Conservation (phyloP, 352 stramenopile genomes). For the Poterioochromonas sp. region DNA sequence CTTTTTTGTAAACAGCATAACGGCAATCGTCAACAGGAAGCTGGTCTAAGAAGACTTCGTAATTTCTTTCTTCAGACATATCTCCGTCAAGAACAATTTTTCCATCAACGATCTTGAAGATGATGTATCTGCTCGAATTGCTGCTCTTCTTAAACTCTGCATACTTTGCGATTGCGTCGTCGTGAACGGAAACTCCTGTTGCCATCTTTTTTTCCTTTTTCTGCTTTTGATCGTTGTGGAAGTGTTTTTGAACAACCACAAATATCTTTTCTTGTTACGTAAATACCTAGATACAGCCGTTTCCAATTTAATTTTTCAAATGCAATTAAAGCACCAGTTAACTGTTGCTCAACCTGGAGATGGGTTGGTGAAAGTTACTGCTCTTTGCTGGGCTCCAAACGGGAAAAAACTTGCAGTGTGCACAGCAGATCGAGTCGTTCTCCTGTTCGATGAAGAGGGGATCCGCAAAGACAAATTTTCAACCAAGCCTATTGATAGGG, state of each 20-base stretch:
- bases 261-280: too few relatives aligned
- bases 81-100: constrained; percentile 5
- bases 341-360: constrained; percentile 75
- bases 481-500: constrained; percentile 83
- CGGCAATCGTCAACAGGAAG: constrained; percentile 52
- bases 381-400: constrained; percentile 79
- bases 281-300: neutral
- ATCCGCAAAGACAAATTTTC: constrained; percentile 87
- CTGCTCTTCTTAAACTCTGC: neutral
- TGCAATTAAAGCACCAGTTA: constrained; percentile 81
- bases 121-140: constrained; percentile 1
- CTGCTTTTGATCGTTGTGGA: too few relatives aligned
- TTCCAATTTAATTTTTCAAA: constrained; percentile 45
- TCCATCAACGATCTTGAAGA: neutral
- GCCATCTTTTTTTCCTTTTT: neutral
- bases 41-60: neutral
- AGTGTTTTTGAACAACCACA: too few relatives aligned
- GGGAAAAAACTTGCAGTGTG: constrained; percentile 79
- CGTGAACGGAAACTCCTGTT: constrained; percentile 19
- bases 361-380: constrained; percentile 79
- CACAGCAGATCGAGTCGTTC: constrained; percentile 79
- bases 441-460: constrained; percentile 80
- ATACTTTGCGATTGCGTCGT: neutral
- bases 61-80: neutral
- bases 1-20: constrained; percentile 74